These are phyloP conservation scores for Lichenothelia convexa DNA, from an alignment of 495 filamentous ascomycete species.

Conservation along the genomic window DNA sequence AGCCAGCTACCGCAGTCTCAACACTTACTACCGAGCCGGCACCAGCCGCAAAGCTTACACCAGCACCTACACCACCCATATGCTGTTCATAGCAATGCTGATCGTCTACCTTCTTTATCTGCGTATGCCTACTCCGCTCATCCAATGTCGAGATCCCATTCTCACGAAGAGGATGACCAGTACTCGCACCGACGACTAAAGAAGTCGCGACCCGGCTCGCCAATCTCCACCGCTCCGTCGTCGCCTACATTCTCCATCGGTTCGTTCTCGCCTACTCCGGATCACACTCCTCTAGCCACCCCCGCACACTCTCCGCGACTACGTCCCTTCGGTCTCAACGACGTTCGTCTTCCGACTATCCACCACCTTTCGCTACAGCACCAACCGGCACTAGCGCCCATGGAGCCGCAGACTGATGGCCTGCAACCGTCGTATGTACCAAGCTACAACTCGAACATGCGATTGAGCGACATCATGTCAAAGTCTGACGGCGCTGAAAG, in stretches of 20 bases:
- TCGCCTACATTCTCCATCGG: conserved; percentile 97
- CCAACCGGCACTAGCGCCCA: conserved; percentile 72
- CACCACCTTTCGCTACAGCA: conserved; percentile 55
- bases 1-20: conserved; percentile 38
- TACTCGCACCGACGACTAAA: conserved; percentile 62
- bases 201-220: conserved; percentile 79
- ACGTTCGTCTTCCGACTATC: conserved; percentile 69
- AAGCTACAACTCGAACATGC: conserved; percentile 43
- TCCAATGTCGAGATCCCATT: conserved; percentile 80
- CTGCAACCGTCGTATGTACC: conserved; percentile 37
- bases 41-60: conserved; percentile 34
- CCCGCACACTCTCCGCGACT: conserved; percentile 90
- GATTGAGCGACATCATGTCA: conserved; percentile 83
- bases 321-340: conserved; percentile 48
- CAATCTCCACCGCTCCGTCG: conserved; percentile 84
- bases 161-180: conserved; percentile 64
- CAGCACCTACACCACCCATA: conserved; percentile 18
- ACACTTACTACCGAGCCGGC: conserved; percentile 35
- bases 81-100: conserved; percentile 12
- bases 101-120: conserved; percentile 51
- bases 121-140: conserved; percentile 53
- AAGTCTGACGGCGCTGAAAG: conserved; percentile 56
- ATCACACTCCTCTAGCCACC: conserved; percentile 89
- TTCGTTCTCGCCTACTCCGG: conserved; percentile 86
- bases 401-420: conserved; percentile 58